Percentiles rank a stretch among this genome's conserved stretches.
Conservation (phyloP, 371 early-diverging fungal genomes). For the Gilbertella persicaria region DNA sequence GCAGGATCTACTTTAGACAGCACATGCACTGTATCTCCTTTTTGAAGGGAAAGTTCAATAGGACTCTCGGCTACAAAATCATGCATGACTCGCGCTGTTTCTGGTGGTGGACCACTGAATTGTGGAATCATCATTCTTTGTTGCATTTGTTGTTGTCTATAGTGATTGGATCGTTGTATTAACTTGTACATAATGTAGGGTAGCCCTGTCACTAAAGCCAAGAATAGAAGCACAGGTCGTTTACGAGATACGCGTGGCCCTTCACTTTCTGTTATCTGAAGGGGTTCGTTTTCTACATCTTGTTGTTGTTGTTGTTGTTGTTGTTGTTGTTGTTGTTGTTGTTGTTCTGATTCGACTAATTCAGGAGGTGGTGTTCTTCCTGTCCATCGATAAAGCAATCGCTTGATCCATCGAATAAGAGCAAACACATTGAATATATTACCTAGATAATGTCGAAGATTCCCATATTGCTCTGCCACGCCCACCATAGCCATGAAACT, state of each 20-base stretch:
- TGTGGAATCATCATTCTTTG: constrained; percentile 51
- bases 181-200: constrained; percentile 89
- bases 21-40: constrained; percentile 89
- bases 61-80: constrained; percentile 80
- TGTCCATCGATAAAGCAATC: constrained; percentile 58
- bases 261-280: constrained; percentile 41
- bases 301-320: constrained; percentile 57
- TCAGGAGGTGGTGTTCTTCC: constrained; percentile 71
- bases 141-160: constrained; percentile 23
- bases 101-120: constrained; percentile 52
- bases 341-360: constrained; percentile 52
- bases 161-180: constrained; percentile 51
- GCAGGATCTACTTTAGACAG: constrained; percentile 75
- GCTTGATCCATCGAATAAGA: constrained; percentile 65
- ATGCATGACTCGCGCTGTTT: constrained; percentile 86
- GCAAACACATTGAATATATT: constrained; percentile 77
- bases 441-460: constrained; percentile 81
- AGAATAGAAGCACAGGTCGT: constrained; percentile 78
- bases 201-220: constrained; percentile 81
- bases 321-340: constrained; percentile 59
- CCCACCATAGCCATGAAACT: constrained; percentile 98
- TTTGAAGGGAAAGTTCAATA: constrained; percentile 78
- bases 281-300: constrained; percentile 51
- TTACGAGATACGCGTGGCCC: constrained; percentile 10
- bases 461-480: constrained; percentile 93